These are phyloP conservation scores for Sistotremastrum niveocremeum DNA, from an alignment of 768 basidiomycete genomes.

Conservation along the genomic window DNA sequence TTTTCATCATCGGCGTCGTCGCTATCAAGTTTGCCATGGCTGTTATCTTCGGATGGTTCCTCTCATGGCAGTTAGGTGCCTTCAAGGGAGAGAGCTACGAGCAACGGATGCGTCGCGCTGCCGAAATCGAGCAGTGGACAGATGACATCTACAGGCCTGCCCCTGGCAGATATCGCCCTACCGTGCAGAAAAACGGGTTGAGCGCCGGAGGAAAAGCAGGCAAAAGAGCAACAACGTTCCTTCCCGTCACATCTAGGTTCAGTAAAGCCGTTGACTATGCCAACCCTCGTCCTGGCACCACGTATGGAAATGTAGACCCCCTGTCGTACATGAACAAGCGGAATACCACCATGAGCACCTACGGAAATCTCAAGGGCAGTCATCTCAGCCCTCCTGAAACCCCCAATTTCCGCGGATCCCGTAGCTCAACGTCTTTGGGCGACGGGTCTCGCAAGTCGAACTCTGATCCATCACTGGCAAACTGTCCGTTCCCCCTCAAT, in stretches of 20 bases:
- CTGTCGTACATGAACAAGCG: constrained; percentile 7
- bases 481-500: constrained; percentile 87
- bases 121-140: constrained; percentile 93
- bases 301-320: constrained; percentile 24
- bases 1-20: constrained; percentile 97
- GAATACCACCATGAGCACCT: constrained; percentile 16
- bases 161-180: constrained; percentile 82
- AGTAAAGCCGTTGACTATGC: constrained; percentile 41
- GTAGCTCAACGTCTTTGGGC: constrained; percentile 66
- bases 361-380: constrained; percentile 22
- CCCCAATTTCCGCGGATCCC: constrained; percentile 54
- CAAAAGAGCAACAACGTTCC: constrained; percentile 19
- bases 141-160: constrained; percentile 92
- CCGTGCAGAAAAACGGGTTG: constrained; percentile 62
- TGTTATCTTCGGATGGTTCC: constrained; percentile 95
- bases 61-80: constrained; percentile 87
- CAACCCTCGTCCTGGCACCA: constrained; percentile 7
- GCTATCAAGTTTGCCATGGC: constrained; percentile 93
- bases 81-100: constrained; percentile 90
- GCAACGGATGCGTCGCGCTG: constrained; percentile 77
- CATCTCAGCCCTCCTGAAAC: constrained; percentile 65
- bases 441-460: constrained; percentile 25
- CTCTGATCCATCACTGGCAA: constrained; percentile 26
- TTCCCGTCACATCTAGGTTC: constrained; percentile 34
- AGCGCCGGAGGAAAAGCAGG: constrained; percentile 29